phyloP scores from a whole-genome alignment of 495 filamentous ascomycete species.

The Parathielavia appendiculata region DNA sequence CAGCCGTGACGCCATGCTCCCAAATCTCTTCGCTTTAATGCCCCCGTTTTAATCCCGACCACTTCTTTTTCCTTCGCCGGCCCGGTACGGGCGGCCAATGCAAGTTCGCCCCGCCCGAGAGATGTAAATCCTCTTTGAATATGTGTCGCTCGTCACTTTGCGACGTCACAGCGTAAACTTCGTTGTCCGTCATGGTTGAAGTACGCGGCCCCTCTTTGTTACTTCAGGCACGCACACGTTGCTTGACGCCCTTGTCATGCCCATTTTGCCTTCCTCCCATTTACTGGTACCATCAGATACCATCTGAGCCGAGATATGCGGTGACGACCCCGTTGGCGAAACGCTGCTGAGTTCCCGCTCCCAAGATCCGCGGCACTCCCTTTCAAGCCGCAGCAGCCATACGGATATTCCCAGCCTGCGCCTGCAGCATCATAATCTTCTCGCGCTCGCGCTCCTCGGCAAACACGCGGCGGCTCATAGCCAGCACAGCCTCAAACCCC shows the following conservation, averaged over 20 bases:
- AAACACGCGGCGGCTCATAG: conserved; percentile 89
- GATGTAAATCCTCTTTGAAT: neutral
- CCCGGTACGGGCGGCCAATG: neutral
- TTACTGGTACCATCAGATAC: neutral
- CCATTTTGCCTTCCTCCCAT: conserved; percentile 7
- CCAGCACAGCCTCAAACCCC: conserved; percentile 89
- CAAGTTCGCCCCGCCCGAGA: neutral
- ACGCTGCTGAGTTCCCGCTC: too few relatives aligned
- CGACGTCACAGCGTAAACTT: neutral
- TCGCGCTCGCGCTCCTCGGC: conserved; percentile 65
- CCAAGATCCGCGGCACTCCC: too few relatives aligned
- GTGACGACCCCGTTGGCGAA: neutral
- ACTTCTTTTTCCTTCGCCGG: conserved; percentile 11
- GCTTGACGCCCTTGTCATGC: neutral
- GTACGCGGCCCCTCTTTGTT: neutral
- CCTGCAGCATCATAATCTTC: conserved; percentile 28
- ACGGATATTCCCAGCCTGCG: conserved; percentile 30
- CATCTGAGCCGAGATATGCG: neutral
- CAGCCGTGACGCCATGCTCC: conserved; percentile 20
- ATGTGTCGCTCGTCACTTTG: neutral
- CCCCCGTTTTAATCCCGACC: conserved; percentile 19
- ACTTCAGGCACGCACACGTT: neutral
- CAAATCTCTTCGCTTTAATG: neutral
- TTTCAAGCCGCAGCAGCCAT: conserved; percentile 16
- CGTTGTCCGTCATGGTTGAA: neutral